Evolutionary conservation across 139 green algal species (phyloP), one percentile per base, ranked within the genome.

Genomic region (Zygnema cylindricum): DNA sequence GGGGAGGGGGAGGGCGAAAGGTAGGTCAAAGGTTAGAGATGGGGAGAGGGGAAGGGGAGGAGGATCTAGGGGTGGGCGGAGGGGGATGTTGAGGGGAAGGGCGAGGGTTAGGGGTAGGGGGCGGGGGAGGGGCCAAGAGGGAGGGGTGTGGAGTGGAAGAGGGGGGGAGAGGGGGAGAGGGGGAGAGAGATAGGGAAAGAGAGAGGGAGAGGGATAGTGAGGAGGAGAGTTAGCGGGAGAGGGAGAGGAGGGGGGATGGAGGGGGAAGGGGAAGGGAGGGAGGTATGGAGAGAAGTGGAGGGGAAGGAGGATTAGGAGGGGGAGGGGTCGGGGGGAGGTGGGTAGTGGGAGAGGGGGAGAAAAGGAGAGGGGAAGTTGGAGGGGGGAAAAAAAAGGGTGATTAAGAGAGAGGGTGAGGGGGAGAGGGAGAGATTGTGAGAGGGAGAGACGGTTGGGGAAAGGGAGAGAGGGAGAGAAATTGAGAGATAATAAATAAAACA

Each of bases 111-210:
- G 41, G 11, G 39, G 41, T 25, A 16, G 41, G 11, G 71, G 7
- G 71, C 3, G 71, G 16, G 71, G 11, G 71, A 25, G 49, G 7
- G 49, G 7, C 7, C 16, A 16, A 25, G 71, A 25, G 71, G 16
- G 71, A 16, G 71, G 3, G 71, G 11, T 7, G 39, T 7, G 11
- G 71, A 16, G 49, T 25, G 49, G 49, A 25, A 57, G 71, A 79
- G 71, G 71, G 71, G 16, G 39, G 71, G 71, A 16, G 11, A 79
- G 71, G 41, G 71, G 71, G 41, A 79, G 39, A 49, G 71, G 41
- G 41, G 71, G 11, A 79, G 71, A 16, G 11, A 16, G 71, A 49
- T 3, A 16, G 49, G 16, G 49, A 16, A 16, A 63, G 49, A 63
- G 49, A 63, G 49, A 16, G 49, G 7, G 49, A 63, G 41, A 43